These are phyloP conservation scores for Rosa persica DNA, from an alignment of 306 rosid species.

Conservation along the genomic window DNA sequence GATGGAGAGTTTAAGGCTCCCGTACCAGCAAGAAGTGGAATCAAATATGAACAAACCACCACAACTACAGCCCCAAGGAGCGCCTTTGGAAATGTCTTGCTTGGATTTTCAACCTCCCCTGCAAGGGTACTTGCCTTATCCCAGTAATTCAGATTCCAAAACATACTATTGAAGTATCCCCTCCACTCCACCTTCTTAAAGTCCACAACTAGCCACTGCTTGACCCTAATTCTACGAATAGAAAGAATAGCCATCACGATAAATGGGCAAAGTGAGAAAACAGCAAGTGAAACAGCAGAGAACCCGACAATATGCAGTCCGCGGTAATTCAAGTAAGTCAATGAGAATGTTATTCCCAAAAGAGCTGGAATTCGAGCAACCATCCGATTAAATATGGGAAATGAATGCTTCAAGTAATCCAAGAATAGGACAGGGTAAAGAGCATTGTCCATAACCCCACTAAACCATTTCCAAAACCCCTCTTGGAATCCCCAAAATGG, in stretches of 20 bases:
- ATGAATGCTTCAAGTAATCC: slow-evolving; percentile 77
- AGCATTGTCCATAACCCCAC: slow-evolving; percentile 95
- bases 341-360: slow-evolving; percentile 55
- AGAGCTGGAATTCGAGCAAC: slow-evolving; percentile 71
- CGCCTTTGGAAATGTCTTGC: slow-evolving; percentile 75
- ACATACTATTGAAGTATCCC: slow-evolving; percentile 75
- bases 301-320: slow-evolving; percentile 87
- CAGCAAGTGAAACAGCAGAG: slow-evolving; percentile 72
- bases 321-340: slow-evolving; percentile 75
- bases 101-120: slow-evolving; percentile 84
- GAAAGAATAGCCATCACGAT: slow-evolving; percentile 60
- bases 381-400: slow-evolving; percentile 52
- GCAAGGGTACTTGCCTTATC: slow-evolving; percentile 93
- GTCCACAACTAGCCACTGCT: slow-evolving; percentile 57
- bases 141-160: slow-evolving; percentile 96
- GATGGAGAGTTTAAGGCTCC: slow-evolving; percentile 62
- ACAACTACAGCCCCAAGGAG: slow-evolving; percentile 74
- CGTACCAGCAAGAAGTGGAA: slow-evolving; percentile 88
- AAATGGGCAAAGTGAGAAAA: slow-evolving; percentile 77
- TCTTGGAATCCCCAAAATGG: slow-evolving; percentile 93
- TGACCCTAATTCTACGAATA: slow-evolving; percentile 56
- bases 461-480: slow-evolving; percentile 94
- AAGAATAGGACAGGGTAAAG: slow-evolving; percentile 85
- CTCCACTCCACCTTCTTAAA: slow-evolving; percentile 62
- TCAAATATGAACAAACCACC: slow-evolving; percentile 75